Conservation (phyloP, 345 rosid genomes). For the Xanthoceras sorbifolium region DNA sequence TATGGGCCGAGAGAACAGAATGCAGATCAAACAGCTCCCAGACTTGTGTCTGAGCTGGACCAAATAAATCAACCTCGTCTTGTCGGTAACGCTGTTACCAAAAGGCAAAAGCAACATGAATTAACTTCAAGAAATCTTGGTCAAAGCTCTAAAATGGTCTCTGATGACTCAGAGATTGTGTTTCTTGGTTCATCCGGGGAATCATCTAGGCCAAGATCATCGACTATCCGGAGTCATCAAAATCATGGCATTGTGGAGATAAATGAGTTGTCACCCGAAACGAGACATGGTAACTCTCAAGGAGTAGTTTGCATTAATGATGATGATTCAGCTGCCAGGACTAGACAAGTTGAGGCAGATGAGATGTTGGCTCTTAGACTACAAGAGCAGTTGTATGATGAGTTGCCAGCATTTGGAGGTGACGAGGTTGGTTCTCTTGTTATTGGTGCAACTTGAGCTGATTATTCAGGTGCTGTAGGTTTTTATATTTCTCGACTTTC, state of each 20-base stretch:
- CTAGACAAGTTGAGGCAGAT: slow-evolving; percentile 90
- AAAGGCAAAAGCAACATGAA: slow-evolving; percentile 42
- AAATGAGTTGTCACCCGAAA: slow-evolving; percentile 49
- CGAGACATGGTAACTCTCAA: slow-evolving; percentile 25
- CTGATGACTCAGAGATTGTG: slow-evolving; percentile 47
- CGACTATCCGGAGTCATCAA: slow-evolving; percentile 38
- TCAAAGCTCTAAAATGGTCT: slow-evolving; percentile 34
- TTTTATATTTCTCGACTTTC: slow-evolving; percentile 10
- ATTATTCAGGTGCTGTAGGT: slow-evolving; percentile 9
- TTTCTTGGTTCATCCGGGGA: slow-evolving; percentile 57
- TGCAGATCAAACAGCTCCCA: slow-evolving; percentile 28
- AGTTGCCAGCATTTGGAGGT: slow-evolving; percentile 35
- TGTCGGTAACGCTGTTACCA: slow-evolving; percentile 24
- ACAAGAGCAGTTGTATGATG: slow-evolving; percentile 86
- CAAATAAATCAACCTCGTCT: slow-evolving; percentile 21
- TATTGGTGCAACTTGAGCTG: not conserved
- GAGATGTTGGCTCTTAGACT: slow-evolving; percentile 83
- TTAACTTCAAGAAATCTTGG: slow-evolving; percentile 42
- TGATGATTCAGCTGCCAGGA: slow-evolving; percentile 51
- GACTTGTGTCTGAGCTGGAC: slow-evolving; percentile 25
- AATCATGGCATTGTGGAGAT: slow-evolving; percentile 32
- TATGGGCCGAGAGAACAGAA: slow-evolving; percentile 17
- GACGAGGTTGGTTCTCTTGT: slow-evolving; percentile 50
- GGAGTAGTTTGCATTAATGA: slow-evolving; percentile 30
- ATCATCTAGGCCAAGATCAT: slow-evolving; percentile 60